Evolutionary conservation across 2,329 filamentous ascomycete species (phyloP), one percentile per base, ranked within the genome.

Genomic region (Arthrocladium fulminans): DNA sequence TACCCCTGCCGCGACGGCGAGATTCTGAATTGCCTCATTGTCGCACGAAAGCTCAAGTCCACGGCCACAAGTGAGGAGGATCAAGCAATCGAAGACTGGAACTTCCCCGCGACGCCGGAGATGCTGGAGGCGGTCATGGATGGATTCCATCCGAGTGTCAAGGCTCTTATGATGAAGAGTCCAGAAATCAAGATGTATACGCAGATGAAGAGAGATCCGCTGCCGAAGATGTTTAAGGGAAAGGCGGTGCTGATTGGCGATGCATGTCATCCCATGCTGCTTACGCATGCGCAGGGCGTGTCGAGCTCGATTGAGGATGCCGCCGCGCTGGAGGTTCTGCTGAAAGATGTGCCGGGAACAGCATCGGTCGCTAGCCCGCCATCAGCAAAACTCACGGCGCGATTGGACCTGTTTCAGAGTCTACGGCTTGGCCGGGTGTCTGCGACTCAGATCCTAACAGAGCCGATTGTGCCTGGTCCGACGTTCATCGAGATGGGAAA

Each of bases 241-340:
- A 71, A 67, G 3, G 60, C 84, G 12, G 79, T 73, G 1, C 61
- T 84, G 0, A 63, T 86, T 0, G 83, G 83, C 0, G 83, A 86
- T 59, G 80, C 82, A 9, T 43, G 48, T 27, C 51, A 53, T 30
- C 56, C 56, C 9, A 58, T 56, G 56, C 52, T 58, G 20, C 34
- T 58, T 43, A 58, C 56, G 12, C 56, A 58, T 29, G 56, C 56
- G 7, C 56, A 58, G 27, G 56, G 56, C 20, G 56, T 58, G 5
- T 55, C 52, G 2, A 55, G 52, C 12, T 58, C 56, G 8, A 58
- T 58, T 38, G 56, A 58, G 39, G 56, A 58, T 30, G 54, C 56
- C 6, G 56, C 56, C 10, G 54, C 56, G 5, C 52, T 58, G 13
- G 56, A 58, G 40, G 24, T 58, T 22, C 53, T 58, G 43, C 50